Evolutionary conservation across 495 filamentous ascomycete species (phyloP).

Genomic region (Niebla homalea): DNA sequence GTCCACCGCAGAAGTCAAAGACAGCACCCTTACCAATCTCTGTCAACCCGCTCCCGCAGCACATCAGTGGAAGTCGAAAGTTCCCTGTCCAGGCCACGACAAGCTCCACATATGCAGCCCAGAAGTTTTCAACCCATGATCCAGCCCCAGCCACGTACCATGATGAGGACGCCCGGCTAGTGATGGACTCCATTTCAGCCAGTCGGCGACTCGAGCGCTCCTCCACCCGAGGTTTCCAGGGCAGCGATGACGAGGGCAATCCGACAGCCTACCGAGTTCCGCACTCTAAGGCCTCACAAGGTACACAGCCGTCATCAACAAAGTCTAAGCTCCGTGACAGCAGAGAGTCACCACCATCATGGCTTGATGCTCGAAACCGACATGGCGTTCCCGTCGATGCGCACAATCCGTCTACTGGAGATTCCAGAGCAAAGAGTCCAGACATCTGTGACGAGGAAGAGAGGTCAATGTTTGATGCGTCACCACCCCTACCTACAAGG

Average conservation of each 20-base stretch:
- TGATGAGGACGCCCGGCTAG: slow-evolving; percentile 56
- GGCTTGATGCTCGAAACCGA: slow-evolving; percentile 8
- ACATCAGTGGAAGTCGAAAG: no score
- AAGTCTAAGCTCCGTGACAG: not conserved
- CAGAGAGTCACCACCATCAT: not conserved
- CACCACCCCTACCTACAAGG: slow-evolving; percentile 3
- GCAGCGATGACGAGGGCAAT: slow-evolving; percentile 12
- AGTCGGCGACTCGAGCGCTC: slow-evolving; percentile 17
- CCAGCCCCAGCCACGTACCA: slow-evolving; percentile 36
- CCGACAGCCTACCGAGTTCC: slow-evolving; percentile 6
- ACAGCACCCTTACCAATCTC: slow-evolving; percentile 6
- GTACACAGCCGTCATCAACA: not conserved
- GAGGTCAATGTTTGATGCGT: slow-evolving; percentile 15
- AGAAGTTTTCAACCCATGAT: slow-evolving; percentile 24
- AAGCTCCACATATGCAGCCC: slow-evolving; percentile 31
- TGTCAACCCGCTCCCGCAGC: not conserved
- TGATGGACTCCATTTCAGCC: slow-evolving; percentile 48
- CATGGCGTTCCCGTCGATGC: slow-evolving; percentile 4
- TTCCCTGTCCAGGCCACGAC: slow-evolving; percentile 4
- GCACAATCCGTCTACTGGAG: slow-evolving; percentile 12
- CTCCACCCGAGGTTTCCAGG: slow-evolving; percentile 2
- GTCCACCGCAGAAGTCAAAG: not conserved
- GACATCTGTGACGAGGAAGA: slow-evolving; percentile 10
- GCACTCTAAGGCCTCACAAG: slow-evolving; percentile 1
- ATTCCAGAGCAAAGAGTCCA: slow-evolving; percentile 13